Evolutionary conservation across 805 yeast species (phyloP), one percentile per base, ranked within the genome.

Genomic region (Zygotorulaspora florentina): DNA sequence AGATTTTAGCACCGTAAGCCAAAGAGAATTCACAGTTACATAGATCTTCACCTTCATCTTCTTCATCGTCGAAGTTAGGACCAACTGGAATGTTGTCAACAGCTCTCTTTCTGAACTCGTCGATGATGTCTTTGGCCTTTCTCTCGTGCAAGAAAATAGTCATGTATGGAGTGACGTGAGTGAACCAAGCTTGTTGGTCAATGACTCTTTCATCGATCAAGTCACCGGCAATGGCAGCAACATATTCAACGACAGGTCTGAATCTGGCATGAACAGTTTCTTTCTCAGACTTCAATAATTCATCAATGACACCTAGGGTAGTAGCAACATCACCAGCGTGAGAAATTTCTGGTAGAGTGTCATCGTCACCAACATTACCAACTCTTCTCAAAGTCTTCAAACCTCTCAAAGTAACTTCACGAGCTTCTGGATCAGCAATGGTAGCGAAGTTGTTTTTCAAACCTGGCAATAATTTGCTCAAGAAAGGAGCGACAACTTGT

Each of bases 1-100:
- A 82, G 81, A 93, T 93, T 87, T 93, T 93, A 69, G 99, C 99
- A 91, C 99, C 99, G 76, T 93, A 93, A 74, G 99, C 99, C 68
- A 93, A 82, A 52, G 99, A 93, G 90, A 93, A 93, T 84, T 93
- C 99, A 86, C 98, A 91, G 96, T 93, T 93, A 85, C 99, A 93
- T 70, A 93, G 81, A 72, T 93, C 98, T 80, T 93, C 98, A 79
- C 98, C 99, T 71, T 93, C 98, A 70, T 89, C 97, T 70, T 85
- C 93, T 74, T 85, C 91, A 67, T 90, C 97, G 76, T 91, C 98
- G 75, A 89, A 89, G 67, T 82, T 74, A 68, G 96, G 95, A 67
- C 95, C 93, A 66, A 81, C 85, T 68, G 99, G 99, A 66, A 93
- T 91, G 90, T 93, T 93, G 79, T 89, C 96, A 69, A 93, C 85